Conservation (phyloP, 306 rosid species). For the Quercus agrifolia region DNA sequence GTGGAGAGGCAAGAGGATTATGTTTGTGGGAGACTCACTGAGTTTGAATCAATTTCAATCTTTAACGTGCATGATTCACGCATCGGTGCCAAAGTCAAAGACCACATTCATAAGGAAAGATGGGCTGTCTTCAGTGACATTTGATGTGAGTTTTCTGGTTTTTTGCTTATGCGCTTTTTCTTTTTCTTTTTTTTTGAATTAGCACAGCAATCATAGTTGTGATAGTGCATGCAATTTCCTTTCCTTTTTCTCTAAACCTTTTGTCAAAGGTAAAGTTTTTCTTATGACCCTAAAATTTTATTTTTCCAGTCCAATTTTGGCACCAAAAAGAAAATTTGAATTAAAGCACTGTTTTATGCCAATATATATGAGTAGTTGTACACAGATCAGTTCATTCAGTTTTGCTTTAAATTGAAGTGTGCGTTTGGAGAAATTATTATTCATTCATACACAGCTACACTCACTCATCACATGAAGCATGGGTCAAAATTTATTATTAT, state of each 20-base stretch:
- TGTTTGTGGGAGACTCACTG: constrained; percentile 95
- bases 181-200: not conserved
- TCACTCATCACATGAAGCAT: no score
- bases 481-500: no score
- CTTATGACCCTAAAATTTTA: not conserved
- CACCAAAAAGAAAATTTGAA: no score
- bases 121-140: constrained; percentile 55
- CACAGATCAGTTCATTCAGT: no score
- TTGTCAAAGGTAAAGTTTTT: constrained; percentile 4
- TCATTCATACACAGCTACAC: no score
- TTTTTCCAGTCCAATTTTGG: no score
- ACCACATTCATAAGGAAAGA: constrained; percentile 35
- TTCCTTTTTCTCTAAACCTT: constrained; percentile 12
- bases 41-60: constrained; percentile 87
- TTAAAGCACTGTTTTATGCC: no score
- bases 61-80: constrained; percentile 79
- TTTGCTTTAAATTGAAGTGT: no score
- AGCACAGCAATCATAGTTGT: not conserved
- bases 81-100: constrained; percentile 72
- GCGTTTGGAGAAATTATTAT: no score
- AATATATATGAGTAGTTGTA: no score
- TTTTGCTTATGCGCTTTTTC: not conserved
- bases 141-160: constrained; percentile 48
- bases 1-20: constrained; percentile 89
- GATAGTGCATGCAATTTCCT: constrained; percentile 9